These are phyloP conservation scores for Syncephalastrum racemosum DNA, from an alignment of 371 early-diverging fungal species.

Conservation along the genomic window DNA sequence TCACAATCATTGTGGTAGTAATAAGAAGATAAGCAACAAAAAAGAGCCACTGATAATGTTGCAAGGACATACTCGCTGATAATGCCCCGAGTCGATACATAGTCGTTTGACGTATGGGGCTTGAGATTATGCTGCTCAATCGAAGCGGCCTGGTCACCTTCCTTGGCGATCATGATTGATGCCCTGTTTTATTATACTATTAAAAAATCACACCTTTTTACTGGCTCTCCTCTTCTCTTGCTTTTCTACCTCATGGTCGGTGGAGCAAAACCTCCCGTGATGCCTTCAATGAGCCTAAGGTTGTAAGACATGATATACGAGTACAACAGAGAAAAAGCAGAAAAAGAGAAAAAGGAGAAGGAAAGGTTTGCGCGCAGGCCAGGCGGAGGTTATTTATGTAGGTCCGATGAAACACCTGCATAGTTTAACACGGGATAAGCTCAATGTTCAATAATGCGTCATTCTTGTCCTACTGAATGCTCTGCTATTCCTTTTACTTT, in stretches of 20 bases:
- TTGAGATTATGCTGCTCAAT: conserved; percentile 35
- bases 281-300: conserved; percentile 43
- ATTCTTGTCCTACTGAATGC: too few relatives aligned
- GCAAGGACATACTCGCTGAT: conserved; percentile 24
- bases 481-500: too few relatives aligned
- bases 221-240: too few relatives aligned
- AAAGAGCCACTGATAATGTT: not conserved
- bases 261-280: conserved; percentile 44
- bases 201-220: too few relatives aligned
- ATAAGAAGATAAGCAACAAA: not conserved
- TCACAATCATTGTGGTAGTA: too few relatives aligned
- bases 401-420: too few relatives aligned
- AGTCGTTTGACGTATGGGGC: conserved; percentile 31
- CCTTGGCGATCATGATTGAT: too few relatives aligned
- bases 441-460: too few relatives aligned
- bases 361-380: conserved; percentile 3
- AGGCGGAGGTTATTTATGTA: not conserved
- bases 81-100: conserved; percentile 23
- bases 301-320: conserved; percentile 18
- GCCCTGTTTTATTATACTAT: too few relatives aligned
- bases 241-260: conserved; percentile 33
- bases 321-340: conserved; percentile 5
- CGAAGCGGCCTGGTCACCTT: conserved; percentile 14
- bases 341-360: conserved; percentile 5
- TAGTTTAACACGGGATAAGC: too few relatives aligned